Evolutionary conservation across 192 early-diverging fungal genomes (phyloP), one percentile per base, ranked within the genome.

Genomic region (Coemansia asiatica): DNA sequence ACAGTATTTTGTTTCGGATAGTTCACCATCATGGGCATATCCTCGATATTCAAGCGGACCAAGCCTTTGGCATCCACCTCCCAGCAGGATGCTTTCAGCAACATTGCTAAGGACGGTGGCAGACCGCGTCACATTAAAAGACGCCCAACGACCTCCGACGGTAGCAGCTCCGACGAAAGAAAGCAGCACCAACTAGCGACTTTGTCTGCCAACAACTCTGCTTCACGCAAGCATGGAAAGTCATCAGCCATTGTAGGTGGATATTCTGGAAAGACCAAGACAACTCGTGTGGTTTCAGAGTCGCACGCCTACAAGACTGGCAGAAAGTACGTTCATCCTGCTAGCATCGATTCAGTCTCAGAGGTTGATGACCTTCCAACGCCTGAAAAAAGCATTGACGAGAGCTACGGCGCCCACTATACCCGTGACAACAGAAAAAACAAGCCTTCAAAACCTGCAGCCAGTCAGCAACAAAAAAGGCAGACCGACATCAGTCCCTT

Each of bases 31-130:
- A 81, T 81, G 78, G 78, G 78, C 8, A 81, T 81, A 27, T 69
- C 78, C 16, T 69, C 73, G n/a, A 81, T 81, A 38, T 81, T 81
- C 64, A 81, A 69, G 67, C 69, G 73, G 54, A 47, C 60, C 59
- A 81, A 72, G 78, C 26, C 69, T 22, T 35, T 49, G 26, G 22
- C 61, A 27, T 40, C 47, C 13, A 21, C 56, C 35, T 55, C 61
- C 49, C 44, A 60, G 26, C 23, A 27, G 56, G n/a, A 60, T 22
- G 21, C 16, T 23, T 5, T 36, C n/a, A 49, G 36, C 36, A 16
- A 49, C 35, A 8, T 46, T 29, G 62, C 33, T 27, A 70, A 51
- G 35, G 56, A 58, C 25, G 51, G 48, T 35, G 23, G 61, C 27
- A 61, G 62, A 25, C 51, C 74, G 18, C 68, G 69, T 27, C 66